phyloP scores from a whole-genome alignment of 768 basidiomycete genomes.

The Trametes cingulata region DNA sequence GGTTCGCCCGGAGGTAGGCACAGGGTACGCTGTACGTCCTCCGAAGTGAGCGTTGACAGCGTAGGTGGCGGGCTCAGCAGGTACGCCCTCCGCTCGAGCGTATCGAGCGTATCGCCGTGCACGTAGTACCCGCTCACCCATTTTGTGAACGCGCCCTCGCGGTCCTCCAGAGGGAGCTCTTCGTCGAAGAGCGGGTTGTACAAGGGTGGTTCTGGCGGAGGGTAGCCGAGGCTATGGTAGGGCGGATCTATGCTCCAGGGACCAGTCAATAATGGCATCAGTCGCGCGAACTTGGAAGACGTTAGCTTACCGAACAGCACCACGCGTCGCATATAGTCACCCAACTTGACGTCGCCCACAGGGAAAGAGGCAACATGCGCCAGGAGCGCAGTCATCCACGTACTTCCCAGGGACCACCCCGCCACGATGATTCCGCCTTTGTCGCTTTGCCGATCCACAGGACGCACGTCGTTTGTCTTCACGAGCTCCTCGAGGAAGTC shows the following conservation, averaged over 20 bases:
- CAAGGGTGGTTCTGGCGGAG: background rate
- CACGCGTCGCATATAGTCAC: conserved; percentile 10
- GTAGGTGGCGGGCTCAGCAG: conserved; percentile 15
- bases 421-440: conserved; percentile 17
- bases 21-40: conserved; percentile 1
- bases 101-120: conserved; percentile 1
- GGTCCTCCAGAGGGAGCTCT: background rate
- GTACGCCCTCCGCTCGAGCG: conserved; percentile 14
- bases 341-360: background rate
- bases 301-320: conserved; percentile 15
- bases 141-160: background rate
- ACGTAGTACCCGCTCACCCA: conserved; percentile 16
- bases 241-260: background rate
- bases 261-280: too few species aligned
- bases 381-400: conserved; percentile 14
- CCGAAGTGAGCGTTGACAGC: conserved; percentile 10
- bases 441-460: background rate
- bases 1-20: conserved; percentile 10
- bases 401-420: conserved; percentile 20
- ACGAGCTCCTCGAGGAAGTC: conserved; percentile 11
- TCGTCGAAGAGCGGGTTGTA: conserved; percentile 13
- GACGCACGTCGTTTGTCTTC: background rate
- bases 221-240: background rate
- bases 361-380: conserved; percentile 15
- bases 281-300: too few species aligned